Base-by-base conservation (phyloP, 345 rosid genomes). In the Brassica carinata region DNA sequence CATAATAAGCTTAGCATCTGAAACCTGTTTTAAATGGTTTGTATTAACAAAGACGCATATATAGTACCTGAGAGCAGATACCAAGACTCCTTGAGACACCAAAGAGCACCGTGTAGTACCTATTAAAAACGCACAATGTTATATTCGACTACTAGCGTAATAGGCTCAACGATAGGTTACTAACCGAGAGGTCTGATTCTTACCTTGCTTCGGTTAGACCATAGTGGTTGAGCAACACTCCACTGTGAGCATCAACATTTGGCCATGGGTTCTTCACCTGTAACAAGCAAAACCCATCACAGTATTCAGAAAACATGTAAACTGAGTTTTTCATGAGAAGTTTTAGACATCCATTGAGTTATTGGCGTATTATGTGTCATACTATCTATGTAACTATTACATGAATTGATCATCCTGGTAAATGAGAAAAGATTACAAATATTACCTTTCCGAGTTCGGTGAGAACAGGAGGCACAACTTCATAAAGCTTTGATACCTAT, bases 221-320 rank as follows among this genome's bases (percentile, higher is more conserved):
- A 74, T 82, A 96, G 76, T 96, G 77, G 85, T 90, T 96, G 85
- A 96, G 94, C 82, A 96, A 79, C 64, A 96, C 98, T 48, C 98
- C 99, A 80, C 99, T 94, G 86, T 96, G 98, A 64, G 99, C 98
- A 88, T 96, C 99, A 72, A 96, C 99, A 86, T 92, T 91, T 30
- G 98, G 99, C 99, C 99, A 96, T 2, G 99, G 97, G 85, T 92
- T 96, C 86, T 94, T 96, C 38, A 96, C 99, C 99, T 96, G 27
- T 75, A 84, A 74, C 71, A 31, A 27, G 17, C 73, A 88, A 55
- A 77, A 40, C 17, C 58, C 58, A 80, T 61, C 74, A 31, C 72
- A 61, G 27, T 45, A 45, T 73, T 76, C 30, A 66, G 34, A 23
- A n/a, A 53, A 65, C 62, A 34, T 33, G 15, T 17, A 33, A 14